Conservation (phyloP, 371 early-diverging fungal genomes). For the Basidiobolus heterosporus region DNA sequence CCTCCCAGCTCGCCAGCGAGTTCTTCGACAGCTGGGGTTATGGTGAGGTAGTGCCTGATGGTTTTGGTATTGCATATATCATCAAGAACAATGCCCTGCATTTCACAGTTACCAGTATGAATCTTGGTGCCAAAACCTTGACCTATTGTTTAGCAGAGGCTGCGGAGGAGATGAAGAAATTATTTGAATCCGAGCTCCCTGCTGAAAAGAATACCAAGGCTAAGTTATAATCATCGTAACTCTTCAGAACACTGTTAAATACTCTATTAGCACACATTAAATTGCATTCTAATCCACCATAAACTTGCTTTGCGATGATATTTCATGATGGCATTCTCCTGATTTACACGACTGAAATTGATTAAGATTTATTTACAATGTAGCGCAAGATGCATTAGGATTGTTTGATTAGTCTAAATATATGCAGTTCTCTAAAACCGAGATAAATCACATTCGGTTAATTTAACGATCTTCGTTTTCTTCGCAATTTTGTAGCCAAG, state of each 20-base stretch:
- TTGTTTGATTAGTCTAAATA: too few relatives aligned
- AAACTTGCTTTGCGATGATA: too few relatives aligned
- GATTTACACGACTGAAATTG: too few relatives aligned
- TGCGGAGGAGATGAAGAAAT: slow-evolving; percentile 51
- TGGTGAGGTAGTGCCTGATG: slow-evolving; percentile 91
- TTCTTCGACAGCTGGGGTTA: slow-evolving; percentile 88
- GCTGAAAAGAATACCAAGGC: slow-evolving; percentile 9
- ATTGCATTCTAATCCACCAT: too few relatives aligned
- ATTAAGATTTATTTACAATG: too few relatives aligned
- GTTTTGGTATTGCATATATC: slow-evolving; percentile 89
- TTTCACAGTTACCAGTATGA: slow-evolving; percentile 67
- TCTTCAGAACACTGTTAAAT: too few relatives aligned
- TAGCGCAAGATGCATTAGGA: too few relatives aligned
- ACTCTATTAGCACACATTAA: too few relatives aligned
- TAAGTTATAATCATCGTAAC: slow-evolving; percentile 2
- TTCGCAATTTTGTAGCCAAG: slow-evolving; percentile 28
- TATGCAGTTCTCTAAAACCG: too few relatives aligned
- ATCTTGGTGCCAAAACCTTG: slow-evolving; percentile 41
- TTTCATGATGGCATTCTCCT: too few relatives aligned
- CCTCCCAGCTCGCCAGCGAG: slow-evolving; percentile 81
- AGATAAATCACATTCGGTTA: slow-evolving; percentile 31
- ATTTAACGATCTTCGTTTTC: slow-evolving; percentile 27
- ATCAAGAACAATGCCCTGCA: slow-evolving; percentile 66
- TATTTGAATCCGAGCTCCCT: slow-evolving; percentile 15
- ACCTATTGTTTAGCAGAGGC: slow-evolving; percentile 46